Evolutionary conservation across 176 grass and related monocot species (phyloP).

Genomic region (Saccharum spontaneum): DNA sequence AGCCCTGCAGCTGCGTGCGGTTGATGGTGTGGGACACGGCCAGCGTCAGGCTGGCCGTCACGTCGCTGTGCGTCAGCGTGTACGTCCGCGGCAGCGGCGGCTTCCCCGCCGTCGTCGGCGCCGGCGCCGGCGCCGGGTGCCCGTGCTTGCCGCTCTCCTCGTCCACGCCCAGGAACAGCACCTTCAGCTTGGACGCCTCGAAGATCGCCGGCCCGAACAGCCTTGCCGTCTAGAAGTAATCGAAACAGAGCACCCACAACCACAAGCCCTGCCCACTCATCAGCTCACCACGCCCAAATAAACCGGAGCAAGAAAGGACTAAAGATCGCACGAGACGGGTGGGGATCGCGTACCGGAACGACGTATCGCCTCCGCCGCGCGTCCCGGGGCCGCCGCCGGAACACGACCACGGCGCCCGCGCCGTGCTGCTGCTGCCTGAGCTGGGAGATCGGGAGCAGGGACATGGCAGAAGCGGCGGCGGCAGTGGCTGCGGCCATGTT

Average conservation of each 20-base stretch:
- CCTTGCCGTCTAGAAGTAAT: slow-evolving; percentile 52
- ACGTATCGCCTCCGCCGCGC: slow-evolving; percentile 26
- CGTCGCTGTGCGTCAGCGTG: slow-evolving; percentile 98
- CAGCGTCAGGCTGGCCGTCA: slow-evolving; percentile 82
- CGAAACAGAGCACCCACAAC: not conserved
- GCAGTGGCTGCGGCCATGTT: slow-evolving; percentile 36
- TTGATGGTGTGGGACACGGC: slow-evolving; percentile 84
- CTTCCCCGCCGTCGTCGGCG: slow-evolving; percentile 32
- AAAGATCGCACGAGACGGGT: not conserved
- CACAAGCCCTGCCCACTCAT: not conserved
- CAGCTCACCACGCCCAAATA: not conserved
- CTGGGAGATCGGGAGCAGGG: slow-evolving; percentile 56
- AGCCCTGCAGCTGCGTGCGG: slow-evolving; percentile 86
- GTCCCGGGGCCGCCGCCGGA: not conserved
- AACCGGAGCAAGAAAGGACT: not conserved
- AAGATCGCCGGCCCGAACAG: slow-evolving; percentile 91
- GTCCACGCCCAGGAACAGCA: slow-evolving; percentile 75
- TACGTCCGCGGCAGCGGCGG: slow-evolving; percentile 65
- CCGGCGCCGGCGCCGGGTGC: not conserved
- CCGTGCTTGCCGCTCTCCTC: slow-evolving; percentile 22
- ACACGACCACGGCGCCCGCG: slow-evolving; percentile 27
- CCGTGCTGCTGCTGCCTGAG: slow-evolving; percentile 34
- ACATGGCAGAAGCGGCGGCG: slow-evolving; percentile 45
- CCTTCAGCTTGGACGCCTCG: slow-evolving; percentile 97
- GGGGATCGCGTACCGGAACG: slow-evolving; percentile 40